Base-by-base conservation (phyloP, 1,139 yeast genomes). In the Zhuliangozyma blackwelliae region DNA sequence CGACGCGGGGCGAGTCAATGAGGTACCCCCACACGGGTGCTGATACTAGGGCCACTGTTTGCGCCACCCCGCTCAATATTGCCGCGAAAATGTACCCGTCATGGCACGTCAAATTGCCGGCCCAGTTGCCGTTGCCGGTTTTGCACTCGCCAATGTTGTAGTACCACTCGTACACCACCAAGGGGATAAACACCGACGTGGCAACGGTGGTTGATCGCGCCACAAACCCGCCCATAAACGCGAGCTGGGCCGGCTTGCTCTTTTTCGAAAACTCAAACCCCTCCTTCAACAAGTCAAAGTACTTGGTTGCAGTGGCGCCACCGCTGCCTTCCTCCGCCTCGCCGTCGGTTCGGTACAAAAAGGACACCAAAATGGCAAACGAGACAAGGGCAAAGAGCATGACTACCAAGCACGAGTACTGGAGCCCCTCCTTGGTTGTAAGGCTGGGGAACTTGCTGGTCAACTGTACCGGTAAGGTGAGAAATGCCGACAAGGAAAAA, bases 21-120 rank as follows among this genome's bases (percentile, higher is more conserved):
- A 77, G 49, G 37, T 65, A 52, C 1, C 89, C 90, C 73, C 82
- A 77, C 2, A 78, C 26, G 3, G 89, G 89, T 0, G 89, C 82
- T 28, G 75, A 65, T 0, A 77, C 25, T 25, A 83, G 59, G 0
- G 83, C 75, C 13, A 73, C 67, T 0, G 80, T 66, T 46, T 82
- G 83, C 1, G 79, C 71, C 11, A 82, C 74, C 3, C 92, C 92
- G 0, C 85, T 75, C 22, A 82, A 57, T 32, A 82, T 79, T 1
- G 88, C 87, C 7, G 88, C 75, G 43, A 75, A 71, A 3, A 79
- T 64, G 46, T 79, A 81, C 0, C 85, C 88, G 34, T 79, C 82
- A 40, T 74, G 71, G 47, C 90, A 82, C 25, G 69, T 66, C 16
- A 59, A 53, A 38, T 65, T 65, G 12, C 54, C 52, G 2, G 65